Conservation (phyloP, 2,329 filamentous ascomycete genomes). For the Xylariaceae sp. region DNA sequence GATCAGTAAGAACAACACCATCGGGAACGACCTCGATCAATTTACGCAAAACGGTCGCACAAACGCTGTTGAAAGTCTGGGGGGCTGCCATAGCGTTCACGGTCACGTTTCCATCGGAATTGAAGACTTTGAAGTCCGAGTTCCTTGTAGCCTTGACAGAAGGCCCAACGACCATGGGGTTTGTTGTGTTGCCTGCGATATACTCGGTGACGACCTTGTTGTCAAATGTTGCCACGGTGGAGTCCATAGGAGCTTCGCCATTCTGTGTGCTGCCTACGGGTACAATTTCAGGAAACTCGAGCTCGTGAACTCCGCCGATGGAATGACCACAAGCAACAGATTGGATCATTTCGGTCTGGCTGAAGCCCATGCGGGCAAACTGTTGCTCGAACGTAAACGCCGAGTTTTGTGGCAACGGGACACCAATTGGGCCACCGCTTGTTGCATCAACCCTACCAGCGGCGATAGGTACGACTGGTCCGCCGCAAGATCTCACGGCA, state of each 20-base stretch:
- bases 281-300: conserved; percentile 60
- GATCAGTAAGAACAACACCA: conserved; percentile 55
- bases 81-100: conserved; percentile 54
- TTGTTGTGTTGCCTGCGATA: conserved; percentile 56
- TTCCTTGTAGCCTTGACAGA: conserved; percentile 52
- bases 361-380: conserved; percentile 65
- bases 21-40: conserved; percentile 67
- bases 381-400: conserved; percentile 58
- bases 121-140: conserved; percentile 63
- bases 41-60: conserved; percentile 59
- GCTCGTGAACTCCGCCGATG: conserved; percentile 63
- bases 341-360: conserved; percentile 62
- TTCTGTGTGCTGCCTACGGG: conserved; percentile 50
- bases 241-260: conserved; percentile 54
- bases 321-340: conserved; percentile 67
- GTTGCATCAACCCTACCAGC: conserved; percentile 62
- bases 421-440: conserved; percentile 51
- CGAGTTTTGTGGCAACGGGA: conserved; percentile 64
- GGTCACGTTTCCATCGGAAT: conserved; percentile 61
- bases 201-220: conserved; percentile 64
- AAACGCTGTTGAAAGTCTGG: conserved; percentile 53
- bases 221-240: conserved; percentile 57
- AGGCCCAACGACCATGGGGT: conserved; percentile 61
- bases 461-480: conserved; percentile 59
- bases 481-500: conserved; percentile 64